Base-by-base conservation (phyloP, 1,139 yeast species). In the Citeromyces siamensis region DNA sequence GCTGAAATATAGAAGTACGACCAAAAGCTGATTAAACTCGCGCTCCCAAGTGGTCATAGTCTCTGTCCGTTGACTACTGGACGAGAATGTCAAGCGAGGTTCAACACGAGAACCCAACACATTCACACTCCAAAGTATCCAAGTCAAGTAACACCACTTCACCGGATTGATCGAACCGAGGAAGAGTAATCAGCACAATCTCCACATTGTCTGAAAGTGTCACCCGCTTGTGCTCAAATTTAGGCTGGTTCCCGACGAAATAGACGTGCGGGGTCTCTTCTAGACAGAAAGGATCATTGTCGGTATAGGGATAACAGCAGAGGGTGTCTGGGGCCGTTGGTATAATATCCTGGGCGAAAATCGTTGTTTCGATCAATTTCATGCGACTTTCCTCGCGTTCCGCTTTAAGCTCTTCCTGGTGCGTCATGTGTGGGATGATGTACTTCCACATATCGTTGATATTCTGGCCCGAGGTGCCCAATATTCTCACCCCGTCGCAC, bases 301-400 rank as follows among this genome's bases (percentile, higher is more conserved):
- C 72, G n/a, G 71, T 68, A 50, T 68, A 88, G 1, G 99, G 97
- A 48, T 85, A 86, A 44, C 94, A 79, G 62, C 83, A 82, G 33
- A 90, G 60, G 0, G 99, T 93, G 50, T 90, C 98, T 1, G 99
- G 99, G 1, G 95, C 94, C 0, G 97, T 86, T 2, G 98, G 98
- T 0, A 85, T 79, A 28, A 84, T 64, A 48, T 84, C 84, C 46
- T 85, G 90, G 95, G 96, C 90, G 38, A 64, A 60, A 31, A 93
- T 54, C 1, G 83, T 79, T 6, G 75, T 66, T 45, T 77, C 81
- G 64, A 86, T 68, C 45, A 85, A 60, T 18, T 69, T 66, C 12
- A 75, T 46, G 37, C 78, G 50, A 9, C 58, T 50, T 22, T 51
- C 53, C 35, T 47, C 40, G 9, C 48, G 38, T 5, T 58, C 57